Base-by-base conservation (phyloP, 2,329 filamentous ascomycete genomes). In the Fusarium sp. region DNA sequence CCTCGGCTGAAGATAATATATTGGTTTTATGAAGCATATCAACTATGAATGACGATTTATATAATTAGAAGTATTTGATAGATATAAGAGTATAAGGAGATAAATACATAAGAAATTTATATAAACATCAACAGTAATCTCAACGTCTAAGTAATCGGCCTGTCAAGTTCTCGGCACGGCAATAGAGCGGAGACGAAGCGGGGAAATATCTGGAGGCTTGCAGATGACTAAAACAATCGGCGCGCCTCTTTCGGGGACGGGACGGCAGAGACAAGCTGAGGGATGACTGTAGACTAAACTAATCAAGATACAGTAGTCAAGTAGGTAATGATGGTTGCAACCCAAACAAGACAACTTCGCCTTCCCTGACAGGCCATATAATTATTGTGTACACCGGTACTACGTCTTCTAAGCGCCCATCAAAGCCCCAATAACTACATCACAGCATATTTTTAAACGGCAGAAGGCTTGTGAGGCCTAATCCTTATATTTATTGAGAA, bases 221-320 rank as follows among this genome's bases (percentile, higher is more conserved):
- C 28, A 46, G 38, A 50, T 42, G 35, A 62, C 37, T 49, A 24
- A 44, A 37, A 24, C 21, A 21, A 35, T 13, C 26, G 18, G 28
- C 9, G 55, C n/a, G 61, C 62, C 67, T 62, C 66, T 69, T 63
- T 70, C 67, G 66, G 67, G 43, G 50, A 10, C n/a, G n/a, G n/a
- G n/a, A n/a, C 23, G 33, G 48, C 48, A 52, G n/a, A 52, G 26
- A 23, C 24, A 52, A 38, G 21, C 55, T 55, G 47, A 41, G 42
- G 42, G 33, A 26, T 52, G 55, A 38, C 46, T 38, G 39, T 31
- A 29, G 47, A 52, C 28, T 26, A 33, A 55, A 52, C 28, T 26
- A 33, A 55, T 48, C 54, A 35, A 61, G 43, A 52, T 50, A 24
- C 24, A 33, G 28, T 26, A 38, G n/a, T 31, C 48, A 43, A 52